Base-by-base conservation (phyloP, 164 flowering plant genomes). In the Tetracentron sinense region DNA sequence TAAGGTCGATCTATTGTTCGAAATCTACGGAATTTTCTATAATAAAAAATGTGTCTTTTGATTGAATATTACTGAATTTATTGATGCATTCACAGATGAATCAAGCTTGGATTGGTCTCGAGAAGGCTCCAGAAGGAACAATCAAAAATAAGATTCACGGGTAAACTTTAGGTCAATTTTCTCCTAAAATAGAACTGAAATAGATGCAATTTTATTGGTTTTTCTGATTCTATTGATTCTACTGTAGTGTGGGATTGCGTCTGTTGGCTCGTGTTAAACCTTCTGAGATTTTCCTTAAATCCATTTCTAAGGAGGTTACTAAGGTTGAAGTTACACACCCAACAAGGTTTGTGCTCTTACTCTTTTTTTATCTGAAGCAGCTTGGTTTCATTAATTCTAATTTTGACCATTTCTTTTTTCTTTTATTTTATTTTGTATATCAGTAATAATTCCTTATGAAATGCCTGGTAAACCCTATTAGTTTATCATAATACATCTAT, bases 251-350 rank as follows among this genome's bases (percentile, higher is more conserved):
- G 69, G 98, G 96, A 19, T 65, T 84, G 82, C 52, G 56, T 61
- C 80, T 93, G 28, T 69, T 93, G 68, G 66, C 97, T 25, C 77
- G 87, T 33, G 96, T 93, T 26, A 87, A 86, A 72, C 98, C 98
- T 0, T 89, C 98, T 5, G 98, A 93, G 79, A 78, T 78, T 22
- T 87, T 93, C 67, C 67, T 93, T 72, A 87, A 86, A 60, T 93
- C 98, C 56, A 87, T 93, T 62, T 60, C 96, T 1, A 93, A 89
- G 78, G 97, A 93, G 38, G 82, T 83, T 44, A 74, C 82, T 6
- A 42, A 59, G 29, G 83, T 90, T 57, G 87, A 93, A 61, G 65
- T 93, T 42, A 76, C 77, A 16, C 87, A 78, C 62, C 97, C 98
- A 0, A 60, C 78, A 23, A 90, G 98, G 98, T 89, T 65, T 63